These are phyloP conservation scores for Euphorbia lathyris DNA, from an alignment of 345 rosid species.

Conservation along the genomic window DNA sequence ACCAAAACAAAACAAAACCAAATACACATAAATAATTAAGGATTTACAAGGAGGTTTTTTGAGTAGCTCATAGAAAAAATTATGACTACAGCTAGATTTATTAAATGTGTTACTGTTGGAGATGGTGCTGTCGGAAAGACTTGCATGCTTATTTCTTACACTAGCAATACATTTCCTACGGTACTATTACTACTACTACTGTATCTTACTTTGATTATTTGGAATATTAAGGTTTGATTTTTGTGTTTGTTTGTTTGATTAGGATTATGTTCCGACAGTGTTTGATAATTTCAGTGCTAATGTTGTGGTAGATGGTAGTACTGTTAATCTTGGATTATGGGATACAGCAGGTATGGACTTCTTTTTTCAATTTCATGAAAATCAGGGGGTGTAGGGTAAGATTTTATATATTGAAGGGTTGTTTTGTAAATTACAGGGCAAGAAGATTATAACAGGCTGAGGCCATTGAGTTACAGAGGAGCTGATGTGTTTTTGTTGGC, in stretches of 20 bases:
- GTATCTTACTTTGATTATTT: background rate
- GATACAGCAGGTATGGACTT: constrained; percentile 56
- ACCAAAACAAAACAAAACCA: too few relatives aligned
- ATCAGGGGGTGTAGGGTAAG: background rate
- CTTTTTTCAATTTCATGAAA: background rate
- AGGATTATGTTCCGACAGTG: constrained; percentile 68
- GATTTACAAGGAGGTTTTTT: background rate
- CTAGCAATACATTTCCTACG: constrained; percentile 75
- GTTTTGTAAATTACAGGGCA: constrained; percentile 45
- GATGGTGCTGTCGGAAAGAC: constrained; percentile 88
- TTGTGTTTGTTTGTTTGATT: background rate
- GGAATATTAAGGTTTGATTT: background rate
- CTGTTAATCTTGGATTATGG: constrained; percentile 55
- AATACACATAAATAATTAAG: background rate
- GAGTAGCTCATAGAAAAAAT: constrained; percentile 16
- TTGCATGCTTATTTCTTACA: constrained; percentile 80
- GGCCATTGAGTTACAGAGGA: constrained; percentile 84
- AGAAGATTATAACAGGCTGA: constrained; percentile 77
- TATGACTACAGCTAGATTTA: constrained; percentile 71
- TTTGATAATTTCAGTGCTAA: constrained; percentile 69
- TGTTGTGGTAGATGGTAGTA: constrained; percentile 62
- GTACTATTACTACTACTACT: constrained; percentile 34
- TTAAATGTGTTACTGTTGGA: constrained; percentile 80
- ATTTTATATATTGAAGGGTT: background rate
- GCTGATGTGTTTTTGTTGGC: constrained; percentile 82